These are phyloP conservation scores for Racocetra persica DNA, from an alignment of 371 early-diverging fungal species.

Conservation along the genomic window DNA sequence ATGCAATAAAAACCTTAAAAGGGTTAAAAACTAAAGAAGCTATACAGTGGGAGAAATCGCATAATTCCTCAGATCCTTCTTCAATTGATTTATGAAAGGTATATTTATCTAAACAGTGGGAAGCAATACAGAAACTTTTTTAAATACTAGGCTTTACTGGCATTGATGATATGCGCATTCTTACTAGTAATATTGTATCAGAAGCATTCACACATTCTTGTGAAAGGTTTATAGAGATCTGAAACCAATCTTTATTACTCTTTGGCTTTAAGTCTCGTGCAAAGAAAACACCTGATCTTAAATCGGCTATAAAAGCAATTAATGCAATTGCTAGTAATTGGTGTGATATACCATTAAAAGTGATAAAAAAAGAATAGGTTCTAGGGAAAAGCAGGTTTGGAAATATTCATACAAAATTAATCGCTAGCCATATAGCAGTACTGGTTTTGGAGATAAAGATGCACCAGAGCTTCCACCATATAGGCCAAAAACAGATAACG, in stretches of 20 bases:
- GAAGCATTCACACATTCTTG: not conserved
- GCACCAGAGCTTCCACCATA: too few species aligned
- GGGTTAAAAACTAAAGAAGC: too few species aligned
- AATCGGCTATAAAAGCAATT: slow-evolving; percentile 24
- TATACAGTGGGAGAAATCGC: too few species aligned
- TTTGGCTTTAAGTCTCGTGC: slow-evolving; percentile 15
- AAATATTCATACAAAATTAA: too few species aligned
- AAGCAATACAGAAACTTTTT: too few species aligned
- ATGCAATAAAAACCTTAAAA: too few species aligned
- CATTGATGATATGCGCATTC: slow-evolving; percentile 5
- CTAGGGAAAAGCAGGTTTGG: slow-evolving; percentile 5
- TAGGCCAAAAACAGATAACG: too few species aligned
- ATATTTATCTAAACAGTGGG: too few species aligned
- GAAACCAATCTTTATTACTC: not conserved
- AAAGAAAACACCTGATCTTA: slow-evolving; percentile 32
- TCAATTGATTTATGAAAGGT: too few species aligned
- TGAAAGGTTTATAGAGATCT: slow-evolving; percentile 38
- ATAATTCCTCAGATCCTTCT: too few species aligned
- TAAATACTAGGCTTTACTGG: not conserved
- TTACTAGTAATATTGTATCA: not conserved
- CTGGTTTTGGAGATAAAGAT: too few species aligned
- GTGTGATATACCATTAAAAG: slow-evolving; percentile 24
- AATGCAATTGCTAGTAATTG: slow-evolving; percentile 39
- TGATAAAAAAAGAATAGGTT: not conserved
- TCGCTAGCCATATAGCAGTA: too few species aligned